Base-by-base conservation (phyloP, 129 eudicot species). In the Helianthus tuberosus region DNA sequence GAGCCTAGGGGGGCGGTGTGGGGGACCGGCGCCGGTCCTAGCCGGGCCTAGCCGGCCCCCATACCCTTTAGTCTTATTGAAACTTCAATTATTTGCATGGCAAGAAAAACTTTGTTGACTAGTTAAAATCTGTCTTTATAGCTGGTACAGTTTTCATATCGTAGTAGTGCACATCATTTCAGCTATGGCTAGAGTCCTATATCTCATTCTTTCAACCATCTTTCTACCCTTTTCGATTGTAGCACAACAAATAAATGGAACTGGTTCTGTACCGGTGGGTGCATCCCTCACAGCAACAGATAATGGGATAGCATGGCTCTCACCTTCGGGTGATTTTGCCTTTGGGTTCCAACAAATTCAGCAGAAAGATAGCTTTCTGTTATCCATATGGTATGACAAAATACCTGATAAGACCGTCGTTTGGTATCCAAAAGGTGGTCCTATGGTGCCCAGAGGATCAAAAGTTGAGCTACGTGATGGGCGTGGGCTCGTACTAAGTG, bases 321-420 rank as follows among this genome's bases (percentile, higher is more conserved):
- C 63, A 20, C 35, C 63, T 0, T 57, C 36, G 1, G 63, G 35
- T 20, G 63, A 57, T 23, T 57, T 57, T 20, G 63, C 63, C 35
- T 57, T 57, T 20, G 63, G 63, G 23, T 57, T 57, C 36, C 63
- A 57, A 57, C 63, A 10, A 53, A 16, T 16, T 15, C 25, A 53
- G 13, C 13, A 11, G 20, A 57, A 20, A 9, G 35, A 57, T 9
- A 20, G 11, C 63, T 57, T 57, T 57, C 3, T 57, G 36, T 57
- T 57, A 57, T 20, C 63, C 63, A 57, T 57, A 57, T 57, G 63
- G 63, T 57, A 20, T 57, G 63, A 57, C 63, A 57, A 57, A 23
- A 57, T 57, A 57, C 35, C 63, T 6, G 13, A 57, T 12, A 57
- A 57, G 36, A 57, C 63, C 3, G 20, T 57, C 6, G 63, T 57